Evolutionary conservation across 345 rosid species (phyloP).

Genomic region (Salix brachista): DNA sequence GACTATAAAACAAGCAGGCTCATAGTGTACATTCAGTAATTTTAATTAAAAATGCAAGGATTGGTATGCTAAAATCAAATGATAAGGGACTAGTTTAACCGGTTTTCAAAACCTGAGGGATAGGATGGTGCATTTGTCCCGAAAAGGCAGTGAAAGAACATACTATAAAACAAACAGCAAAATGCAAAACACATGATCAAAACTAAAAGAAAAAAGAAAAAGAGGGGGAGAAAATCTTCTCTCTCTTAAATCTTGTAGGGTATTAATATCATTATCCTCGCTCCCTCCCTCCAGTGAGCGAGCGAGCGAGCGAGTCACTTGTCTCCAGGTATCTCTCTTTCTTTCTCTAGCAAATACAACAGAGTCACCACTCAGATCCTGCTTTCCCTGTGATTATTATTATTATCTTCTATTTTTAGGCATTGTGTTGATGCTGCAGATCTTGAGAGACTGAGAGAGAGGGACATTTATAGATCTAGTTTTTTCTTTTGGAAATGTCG

Average conservation of each 20-base stretch:
- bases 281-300: not conserved
- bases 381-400: not conserved
- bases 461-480: slow-evolving; percentile 13
- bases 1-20: too few relatives aligned
- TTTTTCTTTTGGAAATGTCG: slow-evolving; percentile 36
- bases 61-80: too few relatives aligned
- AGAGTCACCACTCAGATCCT: slow-evolving; percentile 1
- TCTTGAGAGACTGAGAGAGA: not conserved
- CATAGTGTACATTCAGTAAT: too few relatives aligned
- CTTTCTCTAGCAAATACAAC: not conserved
- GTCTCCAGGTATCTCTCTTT: not conserved
- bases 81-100: too few relatives aligned
- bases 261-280: slow-evolving; percentile 5
- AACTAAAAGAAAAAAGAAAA: not conserved
- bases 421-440: not conserved
- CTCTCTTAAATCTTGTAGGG: slow-evolving; percentile 20
- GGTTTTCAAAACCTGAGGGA: too few relatives aligned
- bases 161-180: not conserved
- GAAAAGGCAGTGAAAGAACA: too few relatives aligned
- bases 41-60: too few relatives aligned
- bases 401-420: too few relatives aligned
- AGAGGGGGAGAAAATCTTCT: slow-evolving; percentile 27
- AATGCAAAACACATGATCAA: not conserved
- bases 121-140: too few relatives aligned
- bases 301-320: too few relatives aligned